Evolutionary conservation across 176 grass and related monocot genomes (phyloP), one percentile per base, ranked within the genome.

Genomic region (Carex scoparia): DNA sequence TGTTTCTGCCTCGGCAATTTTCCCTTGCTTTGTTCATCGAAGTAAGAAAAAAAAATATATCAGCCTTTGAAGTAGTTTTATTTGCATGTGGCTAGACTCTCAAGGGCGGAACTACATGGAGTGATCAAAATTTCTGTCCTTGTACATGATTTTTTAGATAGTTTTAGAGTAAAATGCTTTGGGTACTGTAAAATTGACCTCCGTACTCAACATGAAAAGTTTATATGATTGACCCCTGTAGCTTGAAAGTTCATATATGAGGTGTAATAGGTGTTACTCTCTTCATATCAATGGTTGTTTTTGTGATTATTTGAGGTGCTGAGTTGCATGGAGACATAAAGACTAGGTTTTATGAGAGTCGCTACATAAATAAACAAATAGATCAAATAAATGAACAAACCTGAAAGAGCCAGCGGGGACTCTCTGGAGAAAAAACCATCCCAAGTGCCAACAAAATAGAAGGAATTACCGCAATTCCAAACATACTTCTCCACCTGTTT

Each of bases 351-450:
- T 65, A 59, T 80, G 6, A 84, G 55, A 66, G 2, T 72, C 58
- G 46, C 81, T 60, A 42, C 31, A 85, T 56, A 84, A 13, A 65
- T n/a, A 51, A 51, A 51, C 48, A 51, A 28, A 63, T 63, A 10
- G 23, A 77, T 77, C 27, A 30, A 35, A 78, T 57, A 56, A 57
- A 77, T 49, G 23, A 14, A 85, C 51, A 90, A 81, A 99, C 96
- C 96, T 99, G 96, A 90, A 92, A 95, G 79, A 99, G 77, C 96
- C 96, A 99, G n/a, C 96, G 93, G 79, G 96, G 96, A 64, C 96
- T 99, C 90, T 99, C 96, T n/a, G 96, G 96, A 80, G 89, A 99
- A 85, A 99, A 88, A 60, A 84, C 88, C 91, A 99, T 99, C 81
- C 93, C 93, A 64, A 99, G 32, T 85, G 96, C 93, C 87, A 99